Base-by-base conservation (phyloP, 2,329 filamentous ascomycete genomes). In the Arthrinium phaeospermum region DNA sequence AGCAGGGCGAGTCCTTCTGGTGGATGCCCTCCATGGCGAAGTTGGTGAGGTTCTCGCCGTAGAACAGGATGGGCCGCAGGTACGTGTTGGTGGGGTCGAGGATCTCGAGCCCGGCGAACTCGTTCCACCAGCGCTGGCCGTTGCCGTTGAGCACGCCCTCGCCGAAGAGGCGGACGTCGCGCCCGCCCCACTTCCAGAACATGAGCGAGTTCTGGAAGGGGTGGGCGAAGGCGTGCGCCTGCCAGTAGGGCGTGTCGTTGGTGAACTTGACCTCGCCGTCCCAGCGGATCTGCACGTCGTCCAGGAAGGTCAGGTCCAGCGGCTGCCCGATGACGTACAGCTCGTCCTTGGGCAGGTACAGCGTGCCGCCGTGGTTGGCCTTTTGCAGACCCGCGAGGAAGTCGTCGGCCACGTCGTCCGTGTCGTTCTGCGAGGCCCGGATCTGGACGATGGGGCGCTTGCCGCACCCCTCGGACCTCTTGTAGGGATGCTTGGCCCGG, bases 181-280 rank as follows among this genome's bases (percentile, higher is more conserved):
- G 85, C 14, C 90, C 90, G 71, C 89, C 89, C 89, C 89, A 91
- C 69, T 90, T 87, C 87, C 88, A 91, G 76, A 91, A 91, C 71
- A 89, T 89, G 71, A 91, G 87, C 3, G 86, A 89, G 73, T 85
- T 83, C 75, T 85, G 82, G 75, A 86, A 85, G 0, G 83, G 81
- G 71, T 85, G 82, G 19, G 76, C 76, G 76, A 82, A 85, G 49
- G 83, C 80, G 71, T 84, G 80, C 19, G 78, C 73, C 75, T 85
- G 84, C 84, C 84, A 85, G 77, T 83, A 85, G 5, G 80, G 74
- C 4, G 83, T 84, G 72, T 85, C 82, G 30, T 85, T 81, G 71
- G 83, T 85, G 74, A 85, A 85, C 76, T 80, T 77, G 68, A 90
- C 83, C 77, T 89, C 87, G 44, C 90, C 90, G 72, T 91, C 88